Evolutionary conservation across 164 flowering plant species (phyloP).

Genomic region (Macadamia tetraphylla): DNA sequence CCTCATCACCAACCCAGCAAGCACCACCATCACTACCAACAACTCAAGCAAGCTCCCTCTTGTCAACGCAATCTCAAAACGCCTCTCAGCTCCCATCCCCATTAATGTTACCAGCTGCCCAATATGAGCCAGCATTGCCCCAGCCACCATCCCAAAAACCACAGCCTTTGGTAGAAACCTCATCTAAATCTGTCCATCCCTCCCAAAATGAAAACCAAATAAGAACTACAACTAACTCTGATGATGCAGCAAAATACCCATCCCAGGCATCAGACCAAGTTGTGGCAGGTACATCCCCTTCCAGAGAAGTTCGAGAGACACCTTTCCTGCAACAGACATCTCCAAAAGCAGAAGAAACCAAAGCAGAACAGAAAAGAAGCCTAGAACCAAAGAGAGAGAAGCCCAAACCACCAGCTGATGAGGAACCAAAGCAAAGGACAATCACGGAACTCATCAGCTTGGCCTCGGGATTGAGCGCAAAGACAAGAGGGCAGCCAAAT

Average conservation of each 20-base stretch:
- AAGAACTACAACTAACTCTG: neutral
- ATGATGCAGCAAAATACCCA: neutral
- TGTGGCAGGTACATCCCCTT: constrained; percentile 3
- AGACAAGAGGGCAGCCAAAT: constrained; percentile 7
- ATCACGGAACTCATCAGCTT: constrained; percentile 9
- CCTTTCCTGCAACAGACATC: constrained; percentile 7
- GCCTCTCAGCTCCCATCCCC: neutral
- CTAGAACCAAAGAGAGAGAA: constrained; percentile 14
- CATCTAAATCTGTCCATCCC: neutral
- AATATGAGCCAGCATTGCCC: neutral
- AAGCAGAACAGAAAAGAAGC: constrained; percentile 15
- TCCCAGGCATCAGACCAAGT: neutral
- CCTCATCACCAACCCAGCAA: neutral
- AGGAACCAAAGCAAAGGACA: constrained; percentile 16
- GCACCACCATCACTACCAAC: neutral
- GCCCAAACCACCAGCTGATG: neutral
- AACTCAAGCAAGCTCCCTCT: constrained; percentile 8
- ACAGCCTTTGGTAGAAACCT: neutral
- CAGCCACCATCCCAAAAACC: constrained; percentile 2
- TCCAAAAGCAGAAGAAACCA: constrained; percentile 15
- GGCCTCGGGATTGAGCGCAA: constrained; percentile 12
- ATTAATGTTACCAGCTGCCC: neutral
- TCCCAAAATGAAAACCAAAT: neutral
- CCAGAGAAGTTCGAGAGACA: neutral
- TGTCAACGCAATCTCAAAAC: neutral